Evolutionary conservation across 2,329 filamentous ascomycete species (phyloP).

Genomic region (Metarhizium humberi): DNA sequence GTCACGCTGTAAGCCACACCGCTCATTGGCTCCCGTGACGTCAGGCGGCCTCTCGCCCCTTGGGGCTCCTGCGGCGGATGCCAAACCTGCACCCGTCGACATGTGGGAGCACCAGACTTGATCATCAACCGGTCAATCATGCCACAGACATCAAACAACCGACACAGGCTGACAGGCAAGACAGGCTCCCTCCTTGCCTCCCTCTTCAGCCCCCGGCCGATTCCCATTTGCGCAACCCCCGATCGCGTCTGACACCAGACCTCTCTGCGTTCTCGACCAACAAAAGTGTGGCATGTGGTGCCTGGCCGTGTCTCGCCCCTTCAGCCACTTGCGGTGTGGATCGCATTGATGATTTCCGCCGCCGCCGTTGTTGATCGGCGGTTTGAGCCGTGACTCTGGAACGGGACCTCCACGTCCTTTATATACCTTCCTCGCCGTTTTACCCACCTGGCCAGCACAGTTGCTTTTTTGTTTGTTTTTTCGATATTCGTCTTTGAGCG

Average conservation of each 20-base stretch:
- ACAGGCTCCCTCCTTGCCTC: background rate
- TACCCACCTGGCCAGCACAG: background rate
- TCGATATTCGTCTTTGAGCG: background rate
- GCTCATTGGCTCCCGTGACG: slow-evolving; percentile 9
- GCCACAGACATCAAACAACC: background rate
- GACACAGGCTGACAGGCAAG: background rate
- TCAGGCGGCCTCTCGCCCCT: slow-evolving; percentile 5
- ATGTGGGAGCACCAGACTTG: background rate
- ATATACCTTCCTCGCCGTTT: background rate
- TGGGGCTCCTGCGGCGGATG: too few species aligned
- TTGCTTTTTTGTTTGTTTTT: background rate
- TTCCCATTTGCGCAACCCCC: background rate
- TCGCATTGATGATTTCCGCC: background rate
- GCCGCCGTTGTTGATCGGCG: background rate
- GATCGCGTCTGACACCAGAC: too few species aligned
- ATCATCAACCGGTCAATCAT: background rate
- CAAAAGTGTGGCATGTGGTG: background rate
- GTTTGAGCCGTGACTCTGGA: background rate
- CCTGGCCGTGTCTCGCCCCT: background rate
- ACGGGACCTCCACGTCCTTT: background rate
- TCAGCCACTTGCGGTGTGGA: background rate
- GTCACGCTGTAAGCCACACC: background rate
- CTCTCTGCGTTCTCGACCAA: background rate
- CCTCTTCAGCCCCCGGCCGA: background rate
- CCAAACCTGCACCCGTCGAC: too few species aligned